phyloP scores from a whole-genome alignment of 345 rosid genomes.

The Reutealis trisperma region DNA sequence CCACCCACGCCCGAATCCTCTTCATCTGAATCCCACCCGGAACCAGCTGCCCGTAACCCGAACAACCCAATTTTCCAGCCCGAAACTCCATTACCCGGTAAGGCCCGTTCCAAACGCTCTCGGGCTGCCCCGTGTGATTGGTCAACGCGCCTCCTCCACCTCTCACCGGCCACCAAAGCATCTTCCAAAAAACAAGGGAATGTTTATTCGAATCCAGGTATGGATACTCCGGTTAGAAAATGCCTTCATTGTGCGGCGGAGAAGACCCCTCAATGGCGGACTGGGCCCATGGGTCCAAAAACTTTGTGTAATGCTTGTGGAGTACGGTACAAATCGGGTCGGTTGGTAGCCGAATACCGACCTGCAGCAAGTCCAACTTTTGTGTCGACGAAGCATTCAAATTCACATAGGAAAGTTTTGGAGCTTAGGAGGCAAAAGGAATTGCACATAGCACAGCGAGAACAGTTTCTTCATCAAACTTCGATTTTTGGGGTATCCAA shows the following conservation, averaged over 20 bases:
- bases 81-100: constrained; percentile 59
- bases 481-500: constrained; percentile 50
- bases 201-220: not conserved
- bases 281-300: constrained; percentile 79
- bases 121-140: constrained; percentile 68
- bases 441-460: constrained; percentile 40
- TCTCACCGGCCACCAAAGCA: constrained; percentile 25
- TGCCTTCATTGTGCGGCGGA: constrained; percentile 71
- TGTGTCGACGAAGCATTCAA: constrained; percentile 59
- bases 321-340: constrained; percentile 75
- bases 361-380: constrained; percentile 83
- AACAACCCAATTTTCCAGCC: constrained; percentile 39
- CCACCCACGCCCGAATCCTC: constrained; percentile 50
- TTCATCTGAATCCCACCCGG: constrained; percentile 38
- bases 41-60: constrained; percentile 21
- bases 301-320: constrained; percentile 79
- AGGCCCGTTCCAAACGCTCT: constrained; percentile 67
- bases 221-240: constrained; percentile 33
- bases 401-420: constrained; percentile 76
- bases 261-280: constrained; percentile 81
- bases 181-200: constrained; percentile 30
- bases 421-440: constrained; percentile 75
- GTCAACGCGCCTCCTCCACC: constrained; percentile 66
- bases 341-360: constrained; percentile 72
- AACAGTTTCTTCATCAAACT: constrained; percentile 45